Evolutionary conservation across 108 stramenopile species (phyloP).

Genomic region (Nitzschia inconspicua): DNA sequence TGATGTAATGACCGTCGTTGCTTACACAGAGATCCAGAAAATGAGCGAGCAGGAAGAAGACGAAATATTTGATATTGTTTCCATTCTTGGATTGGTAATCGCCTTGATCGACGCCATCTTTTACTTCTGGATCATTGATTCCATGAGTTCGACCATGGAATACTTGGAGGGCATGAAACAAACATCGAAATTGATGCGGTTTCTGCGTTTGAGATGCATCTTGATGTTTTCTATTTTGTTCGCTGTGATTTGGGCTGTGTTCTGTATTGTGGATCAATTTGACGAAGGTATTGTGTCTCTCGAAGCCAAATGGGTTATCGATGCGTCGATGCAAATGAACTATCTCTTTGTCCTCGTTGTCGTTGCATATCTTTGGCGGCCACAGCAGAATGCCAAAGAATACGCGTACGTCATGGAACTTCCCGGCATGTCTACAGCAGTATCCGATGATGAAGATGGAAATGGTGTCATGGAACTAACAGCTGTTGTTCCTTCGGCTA

Average conservation of each 20-base stretch:
- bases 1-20: conserved; percentile 71
- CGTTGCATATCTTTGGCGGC: conserved; percentile 76
- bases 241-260: conserved; percentile 75
- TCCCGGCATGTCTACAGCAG: conserved; percentile 36
- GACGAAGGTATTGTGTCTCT: conserved; percentile 59
- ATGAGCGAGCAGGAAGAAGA: conserved; percentile 56
- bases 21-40: conserved; percentile 64
- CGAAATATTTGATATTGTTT: conserved; percentile 70
- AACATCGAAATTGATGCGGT: conserved; percentile 64
- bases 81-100: conserved; percentile 61
- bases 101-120: conserved; percentile 70
- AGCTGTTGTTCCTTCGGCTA: conserved; percentile 33
- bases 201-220: conserved; percentile 70
- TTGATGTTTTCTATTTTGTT: conserved; percentile 78
- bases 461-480: conserved; percentile 27
- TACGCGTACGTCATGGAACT: conserved; percentile 90
- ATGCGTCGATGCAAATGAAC: conserved; percentile 75
- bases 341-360: conserved; percentile 70
- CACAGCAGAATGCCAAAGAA: conserved; percentile 76
- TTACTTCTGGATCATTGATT: conserved; percentile 84
- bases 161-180: conserved; percentile 85
- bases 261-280: conserved; percentile 71
- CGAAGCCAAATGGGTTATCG: conserved; percentile 46
- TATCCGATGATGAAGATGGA: conserved; percentile 49
- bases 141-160: conserved; percentile 76